Percentiles rank a stretch among this genome's conserved stretches.
Evolutionary conservation across 768 basidiomycete genomes (phyloP).

Genomic region (Cystobasidium ongulense): DNA sequence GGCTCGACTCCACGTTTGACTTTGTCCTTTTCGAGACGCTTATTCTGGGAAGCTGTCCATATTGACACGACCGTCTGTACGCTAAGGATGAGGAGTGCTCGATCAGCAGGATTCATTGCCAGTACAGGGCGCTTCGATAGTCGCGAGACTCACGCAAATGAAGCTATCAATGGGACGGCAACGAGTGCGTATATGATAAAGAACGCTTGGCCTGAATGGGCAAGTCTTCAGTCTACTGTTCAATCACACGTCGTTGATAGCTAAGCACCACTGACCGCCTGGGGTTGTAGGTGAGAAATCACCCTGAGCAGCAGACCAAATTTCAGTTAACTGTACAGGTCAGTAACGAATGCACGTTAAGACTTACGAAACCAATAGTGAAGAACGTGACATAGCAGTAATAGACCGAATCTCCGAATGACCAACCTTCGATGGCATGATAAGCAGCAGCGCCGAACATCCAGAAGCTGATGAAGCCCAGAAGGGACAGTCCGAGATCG

Average conservation of each 20-base stretch:
- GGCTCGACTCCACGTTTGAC: constrained; percentile 11
- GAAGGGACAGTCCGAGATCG: constrained; percentile 42
- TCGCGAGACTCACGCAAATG: not conserved
- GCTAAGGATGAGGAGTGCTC: not conserved
- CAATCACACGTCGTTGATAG: not conserved
- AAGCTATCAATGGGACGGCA: constrained; percentile 19
- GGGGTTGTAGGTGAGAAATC: constrained; percentile 13
- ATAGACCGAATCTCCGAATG: constrained; percentile 43
- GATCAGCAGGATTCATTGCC: not conserved
- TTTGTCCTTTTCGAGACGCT: constrained; percentile 10
- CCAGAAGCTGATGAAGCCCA: constrained; percentile 45
- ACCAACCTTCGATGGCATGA: constrained; percentile 45
- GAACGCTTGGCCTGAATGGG: not conserved
- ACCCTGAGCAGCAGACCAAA: not conserved
- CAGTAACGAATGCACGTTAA: too few species aligned
- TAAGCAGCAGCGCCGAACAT: constrained; percentile 45
- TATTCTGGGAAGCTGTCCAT: not conserved
- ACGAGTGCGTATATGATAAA: constrained; percentile 29
- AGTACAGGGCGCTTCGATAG: not conserved
- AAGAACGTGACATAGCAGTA: constrained; percentile 37
- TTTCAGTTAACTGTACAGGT: not conserved
- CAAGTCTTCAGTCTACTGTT: not conserved
- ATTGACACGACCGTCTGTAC: constrained; percentile 13
- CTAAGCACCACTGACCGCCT: not conserved
- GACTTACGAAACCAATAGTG: constrained; percentile 41